These are phyloP conservation scores for Boletellus ananas DNA, from an alignment of 768 basidiomycete genomes.

Conservation along the genomic window DNA sequence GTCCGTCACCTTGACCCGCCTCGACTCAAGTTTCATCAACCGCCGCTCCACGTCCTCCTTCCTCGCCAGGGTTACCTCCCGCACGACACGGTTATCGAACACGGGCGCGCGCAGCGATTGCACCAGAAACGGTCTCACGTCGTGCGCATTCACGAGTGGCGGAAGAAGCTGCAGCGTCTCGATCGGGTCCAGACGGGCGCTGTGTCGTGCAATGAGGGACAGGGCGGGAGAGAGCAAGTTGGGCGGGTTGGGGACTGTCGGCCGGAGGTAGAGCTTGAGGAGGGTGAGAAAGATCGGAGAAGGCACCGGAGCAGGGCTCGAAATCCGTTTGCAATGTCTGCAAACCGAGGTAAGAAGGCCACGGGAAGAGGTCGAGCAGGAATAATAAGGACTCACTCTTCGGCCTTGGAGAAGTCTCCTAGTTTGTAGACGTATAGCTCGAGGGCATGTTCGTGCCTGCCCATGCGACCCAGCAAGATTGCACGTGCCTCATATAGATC, in stretches of 20 bases:
- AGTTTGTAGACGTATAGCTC: slow-evolving; percentile 91
- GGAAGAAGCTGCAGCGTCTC: slow-evolving; percentile 85
- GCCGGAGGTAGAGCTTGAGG: slow-evolving; percentile 83
- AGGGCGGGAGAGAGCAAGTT: slow-evolving; percentile 79
- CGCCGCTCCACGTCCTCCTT: slow-evolving; percentile 71
- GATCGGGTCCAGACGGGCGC: slow-evolving; percentile 73
- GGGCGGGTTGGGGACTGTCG: slow-evolving; percentile 46
- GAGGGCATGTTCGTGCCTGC: slow-evolving; percentile 90
- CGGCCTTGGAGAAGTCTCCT: slow-evolving; percentile 80
- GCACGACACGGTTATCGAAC: slow-evolving; percentile 66
- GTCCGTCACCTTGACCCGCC: slow-evolving; percentile 86
- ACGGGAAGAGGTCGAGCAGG: too few species aligned
- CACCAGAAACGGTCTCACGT: slow-evolving; percentile 74
- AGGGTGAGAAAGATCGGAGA: slow-evolving; percentile 76
- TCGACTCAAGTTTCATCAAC: slow-evolving; percentile 73
- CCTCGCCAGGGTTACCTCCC: slow-evolving; percentile 68
- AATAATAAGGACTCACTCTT: slow-evolving; percentile 57
- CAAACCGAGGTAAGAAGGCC: background rate
- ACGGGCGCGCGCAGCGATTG: slow-evolving; percentile 64
- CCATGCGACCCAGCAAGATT: slow-evolving; percentile 83
- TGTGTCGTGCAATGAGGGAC: slow-evolving; percentile 82
- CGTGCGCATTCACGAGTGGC: slow-evolving; percentile 80
- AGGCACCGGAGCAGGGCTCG: slow-evolving; percentile 54
- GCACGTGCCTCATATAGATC: slow-evolving; percentile 91
- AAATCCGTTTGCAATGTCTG: slow-evolving; percentile 89